A percentile compares a stretch with the other conserved stretches of the same genome.
Evolutionary conservation across 805 yeast genomes (phyloP).

Genomic region (Ogataea degrootiae): DNA sequence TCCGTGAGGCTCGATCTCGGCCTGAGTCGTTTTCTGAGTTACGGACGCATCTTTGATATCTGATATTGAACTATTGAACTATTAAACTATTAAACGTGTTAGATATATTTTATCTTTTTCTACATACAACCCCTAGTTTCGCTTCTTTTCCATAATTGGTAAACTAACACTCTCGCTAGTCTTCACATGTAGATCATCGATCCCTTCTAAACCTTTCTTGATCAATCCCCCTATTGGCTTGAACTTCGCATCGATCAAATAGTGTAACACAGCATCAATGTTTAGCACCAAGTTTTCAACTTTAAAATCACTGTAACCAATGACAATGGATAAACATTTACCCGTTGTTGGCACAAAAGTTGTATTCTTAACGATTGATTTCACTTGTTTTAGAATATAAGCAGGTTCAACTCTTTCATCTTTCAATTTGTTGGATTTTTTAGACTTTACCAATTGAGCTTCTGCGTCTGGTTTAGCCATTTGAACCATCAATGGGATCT

Average conservation of each 20-base stretch:
- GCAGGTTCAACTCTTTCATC: conserved; percentile 61
- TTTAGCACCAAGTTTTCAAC: conserved; percentile 44
- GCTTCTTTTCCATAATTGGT: conserved; percentile 37
- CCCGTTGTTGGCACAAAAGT: conserved; percentile 58
- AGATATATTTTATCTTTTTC: background rate
- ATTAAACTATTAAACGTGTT: background rate
- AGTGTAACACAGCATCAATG: conserved; percentile 44
- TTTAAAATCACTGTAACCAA: conserved; percentile 52
- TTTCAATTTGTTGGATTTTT: conserved; percentile 39
- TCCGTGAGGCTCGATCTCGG: too few species aligned
- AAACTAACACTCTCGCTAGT: conserved; percentile 63
- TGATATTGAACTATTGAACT: background rate
- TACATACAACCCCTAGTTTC: background rate
- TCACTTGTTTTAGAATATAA: conserved; percentile 60
- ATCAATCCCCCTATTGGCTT: conserved; percentile 59
- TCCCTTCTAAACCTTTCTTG: conserved; percentile 36
- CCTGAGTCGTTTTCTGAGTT: too few species aligned
- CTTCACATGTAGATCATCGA: conserved; percentile 54
- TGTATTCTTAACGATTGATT: conserved; percentile 59
- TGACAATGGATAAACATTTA: conserved; percentile 50
- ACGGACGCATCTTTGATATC: too few species aligned
- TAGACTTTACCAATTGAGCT: conserved; percentile 26
- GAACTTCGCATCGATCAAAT: conserved; percentile 39
- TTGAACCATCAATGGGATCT: conserved; percentile 63
- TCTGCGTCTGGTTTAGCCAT: conserved; percentile 43